Conservation (phyloP, 2,329 filamentous ascomycete genomes). For the Colletotrichum filicis region DNA sequence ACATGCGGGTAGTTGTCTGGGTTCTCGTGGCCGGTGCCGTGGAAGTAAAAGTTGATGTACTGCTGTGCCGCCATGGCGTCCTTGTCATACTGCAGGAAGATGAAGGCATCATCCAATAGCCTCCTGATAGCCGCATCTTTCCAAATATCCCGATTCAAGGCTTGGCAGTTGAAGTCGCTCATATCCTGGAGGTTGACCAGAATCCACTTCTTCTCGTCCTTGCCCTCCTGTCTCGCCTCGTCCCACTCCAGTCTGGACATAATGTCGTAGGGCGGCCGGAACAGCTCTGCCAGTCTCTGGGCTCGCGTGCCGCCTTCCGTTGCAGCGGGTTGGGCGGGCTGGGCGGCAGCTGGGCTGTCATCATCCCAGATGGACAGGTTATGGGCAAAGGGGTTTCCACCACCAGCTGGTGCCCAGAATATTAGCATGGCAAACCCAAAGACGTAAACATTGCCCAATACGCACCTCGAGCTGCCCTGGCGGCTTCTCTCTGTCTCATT, state of each 20-base stretch:
- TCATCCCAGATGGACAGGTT: constrained; percentile 52
- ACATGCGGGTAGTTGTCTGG: constrained; percentile 96
- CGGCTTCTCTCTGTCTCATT: constrained; percentile 55
- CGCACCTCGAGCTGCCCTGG: constrained; percentile 35
- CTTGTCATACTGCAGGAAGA: constrained; percentile 95
- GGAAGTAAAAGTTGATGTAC: constrained; percentile 93
- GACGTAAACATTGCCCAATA: constrained; percentile 31
- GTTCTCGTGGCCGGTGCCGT: constrained; percentile 75
- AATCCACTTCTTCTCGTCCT: constrained; percentile 92
- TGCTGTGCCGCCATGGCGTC: constrained; percentile 81
- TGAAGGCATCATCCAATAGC: constrained; percentile 90
- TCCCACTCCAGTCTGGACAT: constrained; percentile 85
- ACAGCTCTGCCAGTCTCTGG: constrained; percentile 87
- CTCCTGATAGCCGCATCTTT: constrained; percentile 83
- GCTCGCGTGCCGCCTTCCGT: constrained; percentile 72
- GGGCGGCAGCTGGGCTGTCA: constrained; percentile 20
- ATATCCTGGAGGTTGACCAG: constrained; percentile 95
- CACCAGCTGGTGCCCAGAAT: constrained; percentile 17
- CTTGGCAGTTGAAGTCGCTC: constrained; percentile 93
- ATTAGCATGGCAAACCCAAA: not conserved
- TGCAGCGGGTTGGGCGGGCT: constrained; percentile 35
- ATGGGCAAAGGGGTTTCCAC: constrained; percentile 50
- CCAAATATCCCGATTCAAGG: constrained; percentile 95
- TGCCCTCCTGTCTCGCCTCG: constrained; percentile 84
- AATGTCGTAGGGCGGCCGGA: constrained; percentile 90